phyloP scores from a whole-genome alignment of 768 basidiomycete genomes.

The Pleurotus platypus region DNA sequence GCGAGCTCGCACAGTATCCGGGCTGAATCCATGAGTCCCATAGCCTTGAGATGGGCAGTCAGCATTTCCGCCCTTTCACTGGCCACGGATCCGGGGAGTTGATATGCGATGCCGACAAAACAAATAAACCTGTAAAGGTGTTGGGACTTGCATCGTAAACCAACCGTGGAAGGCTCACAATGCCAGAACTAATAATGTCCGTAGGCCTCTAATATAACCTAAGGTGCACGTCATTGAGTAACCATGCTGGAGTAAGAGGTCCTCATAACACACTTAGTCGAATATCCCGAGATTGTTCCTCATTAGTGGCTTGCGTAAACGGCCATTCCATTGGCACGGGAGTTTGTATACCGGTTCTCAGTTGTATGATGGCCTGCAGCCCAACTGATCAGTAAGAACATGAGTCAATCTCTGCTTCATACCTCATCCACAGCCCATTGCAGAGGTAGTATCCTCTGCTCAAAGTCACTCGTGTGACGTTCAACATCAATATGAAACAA shows the following conservation, averaged over 20 bases:
- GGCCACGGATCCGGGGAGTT: constrained; percentile 68
- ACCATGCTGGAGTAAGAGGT: background rate
- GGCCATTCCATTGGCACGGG: constrained; percentile 71
- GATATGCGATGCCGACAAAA: constrained; percentile 74
- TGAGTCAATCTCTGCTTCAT: constrained; percentile 12
- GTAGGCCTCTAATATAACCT: constrained; percentile 64
- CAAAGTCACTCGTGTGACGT: constrained; percentile 65
- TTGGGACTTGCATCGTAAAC: constrained; percentile 1
- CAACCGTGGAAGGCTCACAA: constrained; percentile 38
- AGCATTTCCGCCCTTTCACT: constrained; percentile 62
- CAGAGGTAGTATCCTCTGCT: constrained; percentile 62
- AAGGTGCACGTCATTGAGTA: background rate
- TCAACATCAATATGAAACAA: constrained; percentile 62
- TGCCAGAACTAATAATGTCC: constrained; percentile 61
- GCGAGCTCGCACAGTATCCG: constrained; percentile 44
- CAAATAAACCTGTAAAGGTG: constrained; percentile 50
- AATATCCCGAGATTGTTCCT: constrained; percentile 50
- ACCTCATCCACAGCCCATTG: constrained; percentile 79
- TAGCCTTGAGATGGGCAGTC: constrained; percentile 73
- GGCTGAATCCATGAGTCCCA: constrained; percentile 74
- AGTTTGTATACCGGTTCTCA: constrained; percentile 53
- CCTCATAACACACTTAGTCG: constrained; percentile 47
- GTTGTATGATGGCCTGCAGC: constrained; percentile 64
- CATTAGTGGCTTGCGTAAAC: constrained; percentile 63
- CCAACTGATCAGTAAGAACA: background rate